Evolutionary conservation across 176 grass and related monocot genomes (phyloP).

Genomic region (Phoenix roebelenii): DNA sequence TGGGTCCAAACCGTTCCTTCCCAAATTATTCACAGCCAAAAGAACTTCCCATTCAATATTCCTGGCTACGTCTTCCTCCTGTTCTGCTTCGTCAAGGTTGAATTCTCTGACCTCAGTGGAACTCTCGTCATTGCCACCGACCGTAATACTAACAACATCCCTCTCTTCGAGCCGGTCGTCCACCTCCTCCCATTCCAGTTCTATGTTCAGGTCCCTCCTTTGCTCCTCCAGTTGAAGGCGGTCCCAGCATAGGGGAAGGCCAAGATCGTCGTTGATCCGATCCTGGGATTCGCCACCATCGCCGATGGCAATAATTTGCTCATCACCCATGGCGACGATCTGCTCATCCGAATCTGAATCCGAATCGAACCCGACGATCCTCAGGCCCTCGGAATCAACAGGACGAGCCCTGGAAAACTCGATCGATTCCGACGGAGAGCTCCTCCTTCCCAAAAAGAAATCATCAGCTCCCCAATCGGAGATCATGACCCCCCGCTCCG

Average conservation of each 20-base stretch:
- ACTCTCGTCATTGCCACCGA: slow-evolving; percentile 37
- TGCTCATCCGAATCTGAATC: slow-evolving; percentile 21
- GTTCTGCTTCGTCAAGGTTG: neutral
- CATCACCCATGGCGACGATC: slow-evolving; percentile 16
- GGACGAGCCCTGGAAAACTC: slow-evolving; percentile 10
- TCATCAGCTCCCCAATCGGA: slow-evolving; percentile 13
- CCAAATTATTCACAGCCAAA: slow-evolving; percentile 48
- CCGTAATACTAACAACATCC: slow-evolving; percentile 17
- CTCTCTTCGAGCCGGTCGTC: slow-evolving; percentile 19
- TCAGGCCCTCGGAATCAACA: neutral
- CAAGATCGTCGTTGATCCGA: slow-evolving; percentile 5
- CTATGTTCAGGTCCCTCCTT: slow-evolving; percentile 13
- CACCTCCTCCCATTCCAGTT: slow-evolving; percentile 34
- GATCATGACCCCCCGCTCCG: neutral
- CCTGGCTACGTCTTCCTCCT: slow-evolving; percentile 1
- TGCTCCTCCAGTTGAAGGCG: slow-evolving; percentile 50
- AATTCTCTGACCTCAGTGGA: slow-evolving; percentile 9
- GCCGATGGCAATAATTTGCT: neutral
- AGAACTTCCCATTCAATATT: slow-evolving; percentile 78
- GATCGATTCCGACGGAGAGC: neutral
- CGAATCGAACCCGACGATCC: neutral
- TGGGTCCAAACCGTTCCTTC: slow-evolving; percentile 22
- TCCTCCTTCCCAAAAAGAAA: slow-evolving; percentile 13
- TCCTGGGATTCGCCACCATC: neutral
- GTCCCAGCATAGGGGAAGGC: slow-evolving; percentile 39